Evolutionary conservation across 2,329 filamentous ascomycete species (phyloP), one percentile per base, ranked within the genome.

Genomic region (Pseudogymnoascus sp.): DNA sequence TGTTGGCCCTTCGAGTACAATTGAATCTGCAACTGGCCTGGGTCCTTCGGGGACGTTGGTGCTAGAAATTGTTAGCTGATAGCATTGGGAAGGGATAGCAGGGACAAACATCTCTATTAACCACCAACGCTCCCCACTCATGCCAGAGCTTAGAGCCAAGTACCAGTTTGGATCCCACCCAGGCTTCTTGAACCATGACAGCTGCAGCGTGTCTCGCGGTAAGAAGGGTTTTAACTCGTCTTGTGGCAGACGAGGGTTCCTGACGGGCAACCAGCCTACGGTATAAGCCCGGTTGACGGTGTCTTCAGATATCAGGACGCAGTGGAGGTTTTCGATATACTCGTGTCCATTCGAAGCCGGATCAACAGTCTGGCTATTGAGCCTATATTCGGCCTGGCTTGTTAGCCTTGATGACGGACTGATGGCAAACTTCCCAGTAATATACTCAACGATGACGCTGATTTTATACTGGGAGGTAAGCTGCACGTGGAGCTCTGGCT

Each of bases 81-180:
- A 22, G 10, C 4, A 22, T 22, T 41, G 7, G 40, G 16, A 22
- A 16, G 3, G 16, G 16, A 22, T 12, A 12, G 40, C 2, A 16
- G 16, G 8, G 16, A 41, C 40, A 41, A 22, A 41, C 40, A 84
- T 74, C 74, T 88, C 82, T 62, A 91, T 78, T 65, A 93, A 78
- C 86, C 88, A 93, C 90, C 90, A 96, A 65, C 82, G 82, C 72
- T 95, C 90, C 61, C 90, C 90, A 70, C 82, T 81, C 71, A 89
- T 80, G 72, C 88, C 87, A 72, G 91, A 81, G 61, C 86, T 85
- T 53, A 89, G 82, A 67, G 87, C 86, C 40, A 96, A 77, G 66
- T 87, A 84, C 90, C 91, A 96, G 61, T 83, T 78, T 12, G 82
- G 72, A 8, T 81, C 81, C 90, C 93, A 96, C n/a, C 84, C 85